These are phyloP conservation scores for Ilex paraguariensis DNA, from an alignment of 305 asterid species.

Conservation along the genomic window DNA sequence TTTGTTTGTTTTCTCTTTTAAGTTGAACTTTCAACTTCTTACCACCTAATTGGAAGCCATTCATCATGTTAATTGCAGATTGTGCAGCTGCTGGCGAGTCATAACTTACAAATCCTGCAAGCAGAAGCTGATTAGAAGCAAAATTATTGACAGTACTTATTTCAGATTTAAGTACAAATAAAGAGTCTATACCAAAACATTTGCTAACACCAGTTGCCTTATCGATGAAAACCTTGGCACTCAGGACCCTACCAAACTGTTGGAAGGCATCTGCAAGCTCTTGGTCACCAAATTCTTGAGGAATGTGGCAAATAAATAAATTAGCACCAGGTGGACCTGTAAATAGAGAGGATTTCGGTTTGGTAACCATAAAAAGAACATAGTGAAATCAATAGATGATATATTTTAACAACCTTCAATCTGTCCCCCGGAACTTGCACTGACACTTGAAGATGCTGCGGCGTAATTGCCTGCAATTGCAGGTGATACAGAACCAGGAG, in stretches of 20 bases:
- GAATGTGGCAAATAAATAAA: slow-evolving; percentile 91
- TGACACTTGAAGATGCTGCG: slow-evolving; percentile 82
- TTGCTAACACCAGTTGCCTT: slow-evolving; percentile 87
- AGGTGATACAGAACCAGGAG: slow-evolving; percentile 53
- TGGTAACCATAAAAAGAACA: background rate
- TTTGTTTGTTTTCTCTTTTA: slow-evolving; percentile 71
- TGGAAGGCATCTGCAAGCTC: slow-evolving; percentile 81
- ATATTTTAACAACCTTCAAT: slow-evolving; percentile 56
- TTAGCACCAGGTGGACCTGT: slow-evolving; percentile 97
- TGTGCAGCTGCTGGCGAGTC: slow-evolving; percentile 87
- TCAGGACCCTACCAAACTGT: slow-evolving; percentile 75
- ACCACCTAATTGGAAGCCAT: slow-evolving; percentile 83
- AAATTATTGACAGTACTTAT: slow-evolving; percentile 5
- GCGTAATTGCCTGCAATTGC: slow-evolving; percentile 43
- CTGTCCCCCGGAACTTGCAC: slow-evolving; percentile 59
- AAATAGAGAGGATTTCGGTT: slow-evolving; percentile 11
- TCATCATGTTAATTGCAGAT: slow-evolving; percentile 69
- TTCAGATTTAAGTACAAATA: slow-evolving; percentile 3
- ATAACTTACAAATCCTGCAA: slow-evolving; percentile 86
- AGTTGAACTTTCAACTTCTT: slow-evolving; percentile 95
- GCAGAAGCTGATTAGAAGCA: slow-evolving; percentile 7
- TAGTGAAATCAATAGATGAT: slow-evolving; percentile 8
- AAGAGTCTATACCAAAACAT: slow-evolving; percentile 66
- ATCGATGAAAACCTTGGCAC: slow-evolving; percentile 88
- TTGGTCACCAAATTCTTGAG: slow-evolving; percentile 84